Evolutionary conservation across 1,139 yeast genomes (phyloP), one percentile per base, ranked within the genome.

Genomic region (Lodderomyces elongisporus): DNA sequence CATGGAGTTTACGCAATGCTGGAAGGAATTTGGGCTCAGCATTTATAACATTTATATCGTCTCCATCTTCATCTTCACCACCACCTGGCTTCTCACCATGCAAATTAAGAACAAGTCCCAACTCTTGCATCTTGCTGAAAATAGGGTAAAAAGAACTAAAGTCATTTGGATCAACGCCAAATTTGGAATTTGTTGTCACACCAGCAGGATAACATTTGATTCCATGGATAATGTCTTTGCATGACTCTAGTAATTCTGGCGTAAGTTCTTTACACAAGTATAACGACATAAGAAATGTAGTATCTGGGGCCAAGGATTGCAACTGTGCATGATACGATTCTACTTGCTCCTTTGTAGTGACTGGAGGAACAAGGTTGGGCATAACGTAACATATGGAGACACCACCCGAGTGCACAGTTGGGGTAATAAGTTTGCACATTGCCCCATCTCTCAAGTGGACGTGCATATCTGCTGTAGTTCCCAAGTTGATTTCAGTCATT

Each of bases 141-240:
- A 91, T 71, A 4, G 96, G 95, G 56, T 88, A 91, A 52, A 88
- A 93, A 3, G 74, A 78, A 33, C 80, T 74, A 57, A 91, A 91
- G 51, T 91, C 95, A 48, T 88, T 85, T 17, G 93, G 93, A 56
- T 83, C 91, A 23, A 91, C 96, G 28, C 98, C 98, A n/a, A 81
- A 85, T 33, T 74, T 61, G 5, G 96, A 85, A 62, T 91, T 93
- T 32, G 99, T 91, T 10, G 99, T 91, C 22, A 93, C 99, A 31
- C 99, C 99, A 1, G 97, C 96, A 20, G 98, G 98, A 54, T 93
- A 91, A 56, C 96, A 88, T 56, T 91, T 93, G 44, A 88, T 84
- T 38, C 94, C 95, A 26, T 83, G 79, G 25, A 88, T 77, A 34
- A 81, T 81, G 3, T 81, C 81, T n/a, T 91, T 93, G 20, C 96